Percentiles rank a stretch among this genome's conserved stretches.
Evolutionary conservation across 2,329 filamentous ascomycete species (phyloP).

Genomic region (Clonostachys sp.): DNA sequence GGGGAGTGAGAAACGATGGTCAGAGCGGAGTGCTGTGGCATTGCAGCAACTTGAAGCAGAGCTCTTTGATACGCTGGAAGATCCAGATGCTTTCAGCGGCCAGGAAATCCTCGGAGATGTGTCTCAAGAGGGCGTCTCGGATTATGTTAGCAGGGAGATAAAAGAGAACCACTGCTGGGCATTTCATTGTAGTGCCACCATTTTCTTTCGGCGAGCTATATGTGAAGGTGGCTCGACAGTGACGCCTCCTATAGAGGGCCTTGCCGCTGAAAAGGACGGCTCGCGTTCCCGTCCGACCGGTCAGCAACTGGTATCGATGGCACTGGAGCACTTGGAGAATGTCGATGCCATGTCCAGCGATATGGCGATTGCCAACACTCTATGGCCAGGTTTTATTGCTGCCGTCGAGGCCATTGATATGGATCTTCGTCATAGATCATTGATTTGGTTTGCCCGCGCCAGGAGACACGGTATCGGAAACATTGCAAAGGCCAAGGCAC

Average conservation of each 20-base stretch:
- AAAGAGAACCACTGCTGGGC: slow-evolving; percentile 1
- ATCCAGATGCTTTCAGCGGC: neutral
- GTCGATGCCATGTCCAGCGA: slow-evolving; percentile 1
- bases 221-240: neutral
- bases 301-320: slow-evolving; percentile 1
- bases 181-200: neutral
- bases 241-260: neutral
- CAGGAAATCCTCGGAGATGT: neutral
- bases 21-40: neutral
- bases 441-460: slow-evolving; percentile 1
- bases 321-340: slow-evolving; percentile 1
- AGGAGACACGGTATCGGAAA: slow-evolving; percentile 2
- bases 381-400: slow-evolving; percentile 2
- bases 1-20: neutral
- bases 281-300: neutral
- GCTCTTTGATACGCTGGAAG: neutral
- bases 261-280: neutral
- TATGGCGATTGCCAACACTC: neutral
- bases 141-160: neutral
- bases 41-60: neutral
- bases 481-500: neutral
- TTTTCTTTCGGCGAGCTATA: slow-evolving; percentile 1
- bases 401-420: slow-evolving; percentile 1
- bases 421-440: neutral
- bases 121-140: neutral